Base-by-base conservation (phyloP, 2,329 filamentous ascomycete genomes). In the Pseudocercospora macadamiae region DNA sequence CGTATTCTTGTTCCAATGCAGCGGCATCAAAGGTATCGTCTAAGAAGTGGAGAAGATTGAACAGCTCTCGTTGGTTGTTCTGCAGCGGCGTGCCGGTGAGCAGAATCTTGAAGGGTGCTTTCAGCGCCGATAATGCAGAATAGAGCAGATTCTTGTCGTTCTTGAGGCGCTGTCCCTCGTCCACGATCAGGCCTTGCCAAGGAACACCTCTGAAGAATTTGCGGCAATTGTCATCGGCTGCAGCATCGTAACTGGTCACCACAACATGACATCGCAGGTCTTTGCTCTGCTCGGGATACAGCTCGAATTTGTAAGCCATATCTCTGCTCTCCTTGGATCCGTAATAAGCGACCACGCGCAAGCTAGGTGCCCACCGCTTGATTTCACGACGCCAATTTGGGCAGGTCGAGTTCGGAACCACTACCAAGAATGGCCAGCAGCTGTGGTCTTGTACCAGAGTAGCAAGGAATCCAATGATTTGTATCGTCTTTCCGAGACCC, bases 301-400 rank as follows among this genome's bases (percentile, higher is more conserved):
- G 85, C 74, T 99, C 96, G 71, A 96, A 88, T 32, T 89, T 74
- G 59, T 89, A 88, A 0, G 91, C 89, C 59, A 96, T 83, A 34
- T 90, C 85, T 65, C 95, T 89, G 14, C 92, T 82, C 49, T 83
- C 82, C 51, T 82, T 83, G 14, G 89, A 89, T 45, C 95, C 95
- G 72, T 96, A 96, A 72, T 95, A 97, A 0, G 92, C 89, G n/a
- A 97, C 92, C 5, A 96, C 92, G 39, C 92, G 86, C 32, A 97
- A 77, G 5, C 85, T 85, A 1, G 93, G 93, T 0, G 89, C 88
- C 93, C 93, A 99, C 66, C 90, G 88, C 77, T 96, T 96, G 74
- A 97, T 91, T 72, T 99, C 95, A 49, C 93, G 87, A 4, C 93
- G 89, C 93, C 95, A 99, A 72, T 99, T 99, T n/a, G 92, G 86